These are phyloP conservation scores for Termitomyces titanicus DNA, from an alignment of 768 basidiomycete species.

Conservation along the genomic window DNA sequence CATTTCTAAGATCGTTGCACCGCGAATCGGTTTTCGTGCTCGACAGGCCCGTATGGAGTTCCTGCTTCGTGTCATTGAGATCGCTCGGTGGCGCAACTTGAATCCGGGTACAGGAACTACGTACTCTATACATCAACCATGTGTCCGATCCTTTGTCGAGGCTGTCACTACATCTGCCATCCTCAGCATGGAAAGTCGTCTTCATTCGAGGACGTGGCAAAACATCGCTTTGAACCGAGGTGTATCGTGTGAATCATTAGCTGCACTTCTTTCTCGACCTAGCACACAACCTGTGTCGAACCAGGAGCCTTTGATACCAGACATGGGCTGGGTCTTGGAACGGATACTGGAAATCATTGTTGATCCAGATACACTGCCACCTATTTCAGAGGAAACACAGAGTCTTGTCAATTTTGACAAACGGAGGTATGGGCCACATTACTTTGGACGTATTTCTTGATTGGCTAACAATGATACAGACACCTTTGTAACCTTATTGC, in stretches of 20 bases:
- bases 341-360: constrained; percentile 77
- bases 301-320: constrained; percentile 57
- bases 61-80: constrained; percentile 67
- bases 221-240: constrained; percentile 63
- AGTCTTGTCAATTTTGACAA: constrained; percentile 80
- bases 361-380: constrained; percentile 64
- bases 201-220: constrained; percentile 77
- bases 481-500: constrained; percentile 64
- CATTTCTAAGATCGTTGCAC: constrained; percentile 62
- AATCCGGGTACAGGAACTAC: constrained; percentile 32
- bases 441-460: background rate
- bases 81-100: constrained; percentile 60
- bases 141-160: constrained; percentile 79
- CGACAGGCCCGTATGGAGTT: constrained; percentile 75
- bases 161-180: constrained; percentile 72
- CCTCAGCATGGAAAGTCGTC: constrained; percentile 74
- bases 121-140: constrained; percentile 52
- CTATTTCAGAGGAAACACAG: constrained; percentile 47
- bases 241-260: constrained; percentile 57
- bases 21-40: constrained; percentile 55
- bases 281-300: constrained; percentile 39
- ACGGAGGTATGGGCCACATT: constrained; percentile 50
- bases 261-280: constrained; percentile 51
- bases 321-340: constrained; percentile 82
- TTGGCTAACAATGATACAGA: constrained; percentile 33